phyloP scores from a whole-genome alignment of 371 early-diverging fungal species.

The Mortierella sp. region DNA sequence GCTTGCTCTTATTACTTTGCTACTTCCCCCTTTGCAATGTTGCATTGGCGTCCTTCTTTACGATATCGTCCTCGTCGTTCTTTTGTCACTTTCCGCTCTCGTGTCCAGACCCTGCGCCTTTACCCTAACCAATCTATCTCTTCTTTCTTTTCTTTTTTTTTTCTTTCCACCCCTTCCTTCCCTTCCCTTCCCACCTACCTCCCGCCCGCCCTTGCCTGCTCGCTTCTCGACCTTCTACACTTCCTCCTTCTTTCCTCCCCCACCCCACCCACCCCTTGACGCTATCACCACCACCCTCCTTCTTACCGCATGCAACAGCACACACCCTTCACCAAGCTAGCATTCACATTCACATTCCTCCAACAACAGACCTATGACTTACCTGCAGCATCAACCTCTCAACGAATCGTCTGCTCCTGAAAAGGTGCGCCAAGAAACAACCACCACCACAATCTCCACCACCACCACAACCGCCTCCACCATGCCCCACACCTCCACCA shows the following conservation, averaged over 20 bases:
- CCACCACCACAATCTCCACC: conserved; percentile 46
- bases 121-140: conserved; percentile 1
- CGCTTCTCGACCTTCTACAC: neutral
- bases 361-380: conserved; percentile 36
- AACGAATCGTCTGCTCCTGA: conserved; percentile 35
- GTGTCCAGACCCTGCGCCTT: conserved; percentile 4
- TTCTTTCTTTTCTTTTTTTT: neutral
- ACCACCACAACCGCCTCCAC: conserved; percentile 51
- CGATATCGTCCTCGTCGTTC: neutral
- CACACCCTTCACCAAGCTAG: neutral
- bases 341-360: conserved; percentile 15
- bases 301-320: neutral
- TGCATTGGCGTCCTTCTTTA: neutral
- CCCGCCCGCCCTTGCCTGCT: neutral
- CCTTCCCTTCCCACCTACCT: neutral
- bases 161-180: neutral
- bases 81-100: conserved; percentile 1
- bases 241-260: conserved; percentile 7
- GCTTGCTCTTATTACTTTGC: neutral
- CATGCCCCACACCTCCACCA: conserved; percentile 30
- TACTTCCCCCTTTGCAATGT: neutral
- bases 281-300: neutral
- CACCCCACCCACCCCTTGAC: neutral
- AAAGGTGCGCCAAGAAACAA: conserved; percentile 54
- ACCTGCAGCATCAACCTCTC: conserved; percentile 32